Evolutionary conservation across 495 filamentous ascomycete species (phyloP).

Genomic region (Astrothelium macrocarpum): DNA sequence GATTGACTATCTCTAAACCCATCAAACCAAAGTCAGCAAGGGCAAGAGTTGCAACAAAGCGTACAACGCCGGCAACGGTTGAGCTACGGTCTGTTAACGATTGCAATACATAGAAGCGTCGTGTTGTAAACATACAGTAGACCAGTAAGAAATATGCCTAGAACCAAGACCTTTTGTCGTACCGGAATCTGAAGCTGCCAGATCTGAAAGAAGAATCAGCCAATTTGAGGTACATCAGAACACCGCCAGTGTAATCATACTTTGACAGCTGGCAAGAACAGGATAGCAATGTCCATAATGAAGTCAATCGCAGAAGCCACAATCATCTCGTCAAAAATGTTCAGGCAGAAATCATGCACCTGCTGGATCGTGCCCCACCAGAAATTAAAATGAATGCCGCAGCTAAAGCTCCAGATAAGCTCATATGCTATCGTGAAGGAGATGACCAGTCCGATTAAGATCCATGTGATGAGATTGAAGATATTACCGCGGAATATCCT

Average conservation of each 20-base stretch:
- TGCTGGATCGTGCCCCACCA: slow-evolving; percentile 1
- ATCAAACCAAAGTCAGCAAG: background rate
- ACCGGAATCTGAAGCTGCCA: background rate
- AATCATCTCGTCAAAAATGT: slow-evolving; percentile 2
- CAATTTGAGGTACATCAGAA: background rate
- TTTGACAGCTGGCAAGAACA: background rate
- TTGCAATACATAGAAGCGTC: background rate
- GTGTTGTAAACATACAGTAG: background rate
- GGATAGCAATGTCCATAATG: background rate
- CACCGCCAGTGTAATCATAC: background rate
- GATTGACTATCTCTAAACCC: background rate
- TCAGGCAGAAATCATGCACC: background rate
- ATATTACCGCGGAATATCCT: background rate
- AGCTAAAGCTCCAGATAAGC: background rate
- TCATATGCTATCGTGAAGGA: background rate
- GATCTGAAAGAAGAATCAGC: background rate
- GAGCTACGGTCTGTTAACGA: background rate
- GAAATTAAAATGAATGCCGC: background rate
- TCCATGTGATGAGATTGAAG: background rate
- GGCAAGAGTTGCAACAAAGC: slow-evolving; percentile 1
- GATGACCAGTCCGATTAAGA: background rate
- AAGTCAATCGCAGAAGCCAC: background rate
- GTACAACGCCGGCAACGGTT: background rate
- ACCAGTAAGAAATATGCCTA: background rate
- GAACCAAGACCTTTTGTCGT: background rate